Conservation (phyloP, 176 grass and related monocot species). For the Miscanthus lutarioriparius region DNA sequence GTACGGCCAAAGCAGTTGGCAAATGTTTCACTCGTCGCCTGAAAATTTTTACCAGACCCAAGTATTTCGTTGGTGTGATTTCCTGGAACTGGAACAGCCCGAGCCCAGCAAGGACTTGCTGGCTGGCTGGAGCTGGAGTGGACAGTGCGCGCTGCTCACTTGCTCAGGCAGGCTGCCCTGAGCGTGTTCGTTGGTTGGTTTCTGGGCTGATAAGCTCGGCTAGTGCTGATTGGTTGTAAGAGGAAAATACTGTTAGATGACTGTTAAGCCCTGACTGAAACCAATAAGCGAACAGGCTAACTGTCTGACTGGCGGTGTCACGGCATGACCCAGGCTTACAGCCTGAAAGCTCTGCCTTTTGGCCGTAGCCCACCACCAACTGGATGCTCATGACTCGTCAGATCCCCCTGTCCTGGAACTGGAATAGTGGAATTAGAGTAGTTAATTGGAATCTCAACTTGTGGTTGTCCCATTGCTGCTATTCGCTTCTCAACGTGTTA, state of each 20-base stretch:
- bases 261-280: too few species aligned
- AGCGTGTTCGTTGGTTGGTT: too few species aligned
- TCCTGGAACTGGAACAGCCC: neutral
- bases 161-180: neutral
- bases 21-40: neutral
- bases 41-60: neutral
- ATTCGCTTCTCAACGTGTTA: conserved; percentile 14
- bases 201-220: too few species aligned
- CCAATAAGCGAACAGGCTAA: too few species aligned
- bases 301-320: too few species aligned
- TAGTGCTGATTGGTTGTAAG: too few species aligned
- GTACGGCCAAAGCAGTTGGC: neutral
- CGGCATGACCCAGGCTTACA: conserved; percentile 27
- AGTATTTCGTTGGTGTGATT: neutral
- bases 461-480: conserved; percentile 8
- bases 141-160: neutral
- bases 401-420: conserved; percentile 13
- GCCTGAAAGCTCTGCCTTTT: conserved; percentile 35
- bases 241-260: too few species aligned
- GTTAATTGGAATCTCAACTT: conserved; percentile 19
- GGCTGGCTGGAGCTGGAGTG: neutral
- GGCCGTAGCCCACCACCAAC: conserved; percentile 33
- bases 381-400: conserved; percentile 28
- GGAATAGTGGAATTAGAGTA: conserved; percentile 29
- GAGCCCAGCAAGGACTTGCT: neutral